phyloP scores from a whole-genome alignment of 768 basidiomycete genomes.

The Boletus eberwhitei region DNA sequence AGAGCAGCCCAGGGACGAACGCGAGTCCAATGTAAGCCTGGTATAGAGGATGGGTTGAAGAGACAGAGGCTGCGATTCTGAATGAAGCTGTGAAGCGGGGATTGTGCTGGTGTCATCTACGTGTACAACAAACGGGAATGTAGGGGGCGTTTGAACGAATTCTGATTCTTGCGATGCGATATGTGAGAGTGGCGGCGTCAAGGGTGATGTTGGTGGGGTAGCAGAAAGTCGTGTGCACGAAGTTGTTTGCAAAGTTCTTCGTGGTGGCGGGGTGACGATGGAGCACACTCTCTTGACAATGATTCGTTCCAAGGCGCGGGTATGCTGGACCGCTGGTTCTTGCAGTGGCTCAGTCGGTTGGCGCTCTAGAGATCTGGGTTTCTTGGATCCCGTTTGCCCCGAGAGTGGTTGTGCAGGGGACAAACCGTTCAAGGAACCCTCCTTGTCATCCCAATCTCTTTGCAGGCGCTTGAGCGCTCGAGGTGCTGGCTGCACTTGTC shows the following conservation, averaged over 20 bases:
- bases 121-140: conserved; percentile 27
- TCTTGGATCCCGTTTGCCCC: conserved; percentile 16
- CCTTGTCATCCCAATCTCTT: conserved; percentile 33
- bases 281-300: conserved; percentile 14
- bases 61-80: conserved; percentile 26
- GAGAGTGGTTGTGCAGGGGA: conserved; percentile 6
- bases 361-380: conserved; percentile 28
- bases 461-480: conserved; percentile 37
- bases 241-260: conserved; percentile 3
- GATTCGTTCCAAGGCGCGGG: conserved; percentile 22
- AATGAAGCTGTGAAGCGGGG: conserved; percentile 38
- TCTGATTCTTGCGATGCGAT: conserved; percentile 44
- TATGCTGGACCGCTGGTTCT: conserved; percentile 12
- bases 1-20: conserved; percentile 3
- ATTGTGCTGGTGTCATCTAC: conserved; percentile 31
- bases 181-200: conserved; percentile 26
- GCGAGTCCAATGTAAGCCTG: conserved; percentile 33
- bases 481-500: conserved; percentile 47
- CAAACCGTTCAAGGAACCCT: conserved; percentile 10
- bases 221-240: conserved; percentile 7
- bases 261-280: conserved; percentile 6
- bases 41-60: conserved; percentile 37
- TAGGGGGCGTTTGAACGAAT: conserved; percentile 47
- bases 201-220: conserved; percentile 29
- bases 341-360: conserved; percentile 36